Conservation (phyloP, 1,284 basidiomycete species). For the Cutaneotrichosporon cavernicola region DNA sequence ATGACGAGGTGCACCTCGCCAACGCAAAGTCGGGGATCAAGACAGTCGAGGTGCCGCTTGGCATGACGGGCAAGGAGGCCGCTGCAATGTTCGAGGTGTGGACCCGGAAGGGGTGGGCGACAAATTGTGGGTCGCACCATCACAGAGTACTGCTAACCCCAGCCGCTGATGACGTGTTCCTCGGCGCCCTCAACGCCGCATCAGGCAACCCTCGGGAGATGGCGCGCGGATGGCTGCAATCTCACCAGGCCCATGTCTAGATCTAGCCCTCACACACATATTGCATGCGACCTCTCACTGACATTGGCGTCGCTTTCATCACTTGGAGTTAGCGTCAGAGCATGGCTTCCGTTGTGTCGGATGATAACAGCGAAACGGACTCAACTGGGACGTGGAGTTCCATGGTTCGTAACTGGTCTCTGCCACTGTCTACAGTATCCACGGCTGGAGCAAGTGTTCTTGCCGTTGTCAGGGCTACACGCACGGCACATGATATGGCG, state of each 20-base stretch:
- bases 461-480: too few relatives aligned
- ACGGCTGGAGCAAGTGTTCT: too few relatives aligned
- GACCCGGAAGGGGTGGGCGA: constrained; percentile 44
- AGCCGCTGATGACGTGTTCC: constrained; percentile 49
- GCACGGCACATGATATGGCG: too few relatives aligned
- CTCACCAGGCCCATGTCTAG: constrained; percentile 15
- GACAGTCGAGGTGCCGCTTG: constrained; percentile 43
- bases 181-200: constrained; percentile 40
- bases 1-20: constrained; percentile 40
- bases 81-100: constrained; percentile 50
- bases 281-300: constrained; percentile 6
- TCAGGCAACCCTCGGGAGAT: constrained; percentile 47
- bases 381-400: too few relatives aligned
- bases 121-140: constrained; percentile 32
- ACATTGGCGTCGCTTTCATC: neutral
- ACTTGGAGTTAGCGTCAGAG: too few relatives aligned
- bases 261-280: neutral
- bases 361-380: too few relatives aligned
- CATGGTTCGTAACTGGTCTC: too few relatives aligned
- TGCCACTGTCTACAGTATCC: too few relatives aligned
- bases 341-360: too few relatives aligned
- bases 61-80: constrained; percentile 49
- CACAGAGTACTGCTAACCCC: constrained; percentile 1
- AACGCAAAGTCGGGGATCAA: constrained; percentile 40
- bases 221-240: constrained; percentile 20